Base-by-base conservation (phyloP, 768 basidiomycete species). In the Russula lepida region DNA sequence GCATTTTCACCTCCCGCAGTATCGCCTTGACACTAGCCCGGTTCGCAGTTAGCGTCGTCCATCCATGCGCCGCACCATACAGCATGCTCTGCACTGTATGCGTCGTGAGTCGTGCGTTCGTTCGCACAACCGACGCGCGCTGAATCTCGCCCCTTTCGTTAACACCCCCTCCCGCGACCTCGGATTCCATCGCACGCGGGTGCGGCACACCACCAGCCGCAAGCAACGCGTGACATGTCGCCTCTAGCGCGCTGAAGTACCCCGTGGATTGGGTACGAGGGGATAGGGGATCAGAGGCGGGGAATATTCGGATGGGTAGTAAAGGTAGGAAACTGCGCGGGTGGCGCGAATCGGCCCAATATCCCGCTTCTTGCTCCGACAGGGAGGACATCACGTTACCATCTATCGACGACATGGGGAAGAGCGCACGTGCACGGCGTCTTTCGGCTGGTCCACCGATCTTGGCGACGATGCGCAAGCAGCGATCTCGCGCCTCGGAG, bases 1-100 rank as follows among this genome's bases (percentile, higher is more conserved):
- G 61, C 17, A 71, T 68, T 58, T 76, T 80, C 71, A 92, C 79
- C 70, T 87, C 87, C 62, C 83, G 77, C 61, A 92, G 62, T n/a
- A 94, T 76, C 25, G 84, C 84, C 68, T 80, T 84, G 27, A 93
- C 82, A 65, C 91, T 91, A 32, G 85, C 79, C 64, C 82, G 78
- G 66, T 95, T 95, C 9, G 90, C 90, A 4, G 92, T 94, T 51
- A 95, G 74, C n/a, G 89, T 91, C 63, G 92, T 94, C 88, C 88
- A 86, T 0, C 85, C 84, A 28, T 80, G 73, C 41, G 73, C 73
- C 0, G 86, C 82, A 17, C 92, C 92, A 68, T 80, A 81, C 21
- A 84, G 73, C 75, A 93, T 75, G 56, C 86, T 89, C 58, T 82
- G 78, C 9, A 89, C 80, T 0, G 92, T 94, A 70, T 94, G 92